phyloP scores from a whole-genome alignment of 768 basidiomycete species.

The Saitozyma podzolica region DNA sequence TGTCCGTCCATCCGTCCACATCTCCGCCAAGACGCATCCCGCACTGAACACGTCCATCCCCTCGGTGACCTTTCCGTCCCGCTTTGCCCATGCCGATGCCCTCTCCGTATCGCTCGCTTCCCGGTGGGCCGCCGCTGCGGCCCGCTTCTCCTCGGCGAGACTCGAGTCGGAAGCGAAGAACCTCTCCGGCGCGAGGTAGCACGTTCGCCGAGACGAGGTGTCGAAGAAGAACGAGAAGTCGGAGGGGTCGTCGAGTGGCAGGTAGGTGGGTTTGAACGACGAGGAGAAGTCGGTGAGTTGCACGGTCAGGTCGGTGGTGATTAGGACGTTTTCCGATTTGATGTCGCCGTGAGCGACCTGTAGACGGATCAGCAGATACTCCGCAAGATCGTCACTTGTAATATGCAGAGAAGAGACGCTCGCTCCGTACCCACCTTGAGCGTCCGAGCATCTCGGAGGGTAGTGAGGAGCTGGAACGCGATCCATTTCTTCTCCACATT shows the following conservation, averaged over 20 bases:
- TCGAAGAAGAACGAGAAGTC: slow-evolving; percentile 99
- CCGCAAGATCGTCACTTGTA: neutral
- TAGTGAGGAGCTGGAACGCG: slow-evolving; percentile 84
- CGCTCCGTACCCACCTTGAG: slow-evolving; percentile 59
- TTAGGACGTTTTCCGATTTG: slow-evolving; percentile 94
- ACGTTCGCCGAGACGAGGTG: slow-evolving; percentile 86
- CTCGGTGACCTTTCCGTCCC: slow-evolving; percentile 83
- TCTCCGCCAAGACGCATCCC: slow-evolving; percentile 92
- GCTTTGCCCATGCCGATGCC: slow-evolving; percentile 56
- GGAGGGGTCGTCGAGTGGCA: slow-evolving; percentile 93
- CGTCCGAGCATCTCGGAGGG: slow-evolving; percentile 75
- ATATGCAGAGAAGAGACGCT: too few relatives aligned
- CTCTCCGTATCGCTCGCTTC: slow-evolving; percentile 54
- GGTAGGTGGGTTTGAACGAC: slow-evolving; percentile 88
- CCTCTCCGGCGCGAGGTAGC: slow-evolving; percentile 93
- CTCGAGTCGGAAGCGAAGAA: slow-evolving; percentile 82
- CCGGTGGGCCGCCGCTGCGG: slow-evolving; percentile 41
- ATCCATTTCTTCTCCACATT: slow-evolving; percentile 97
- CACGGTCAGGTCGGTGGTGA: slow-evolving; percentile 94
- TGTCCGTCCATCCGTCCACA: slow-evolving; percentile 91
- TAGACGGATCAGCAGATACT: neutral
- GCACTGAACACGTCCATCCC: slow-evolving; percentile 96
- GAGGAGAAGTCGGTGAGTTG: slow-evolving; percentile 90
- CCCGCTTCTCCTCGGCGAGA: slow-evolving; percentile 68
- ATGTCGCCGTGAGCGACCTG: slow-evolving; percentile 94